These are phyloP conservation scores for Camelina neglecta DNA, from an alignment of 345 rosid genomes.

Conservation along the genomic window DNA sequence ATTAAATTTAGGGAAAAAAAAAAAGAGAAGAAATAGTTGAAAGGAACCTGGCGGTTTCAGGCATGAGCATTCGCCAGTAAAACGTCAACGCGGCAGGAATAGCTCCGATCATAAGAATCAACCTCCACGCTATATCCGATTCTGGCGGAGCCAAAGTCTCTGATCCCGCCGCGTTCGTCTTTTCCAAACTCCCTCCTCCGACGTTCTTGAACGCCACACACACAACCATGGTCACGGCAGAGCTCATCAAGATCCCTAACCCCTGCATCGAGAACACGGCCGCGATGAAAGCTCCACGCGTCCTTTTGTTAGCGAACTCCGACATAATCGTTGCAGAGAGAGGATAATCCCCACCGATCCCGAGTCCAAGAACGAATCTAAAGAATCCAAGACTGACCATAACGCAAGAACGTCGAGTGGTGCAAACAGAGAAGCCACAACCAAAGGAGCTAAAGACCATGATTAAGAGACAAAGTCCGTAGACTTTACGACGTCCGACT, in stretches of 20 bases:
- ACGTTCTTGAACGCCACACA: constrained; percentile 44
- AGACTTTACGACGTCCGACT: constrained; percentile 62
- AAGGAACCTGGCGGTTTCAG: constrained; percentile 81
- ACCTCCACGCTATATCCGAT: constrained; percentile 73
- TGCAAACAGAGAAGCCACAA: constrained; percentile 70
- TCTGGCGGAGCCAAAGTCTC: constrained; percentile 48
- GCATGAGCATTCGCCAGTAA: constrained; percentile 87
- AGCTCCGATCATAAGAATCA: constrained; percentile 76
- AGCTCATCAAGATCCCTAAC: constrained; percentile 65
- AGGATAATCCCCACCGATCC: constrained; percentile 84
- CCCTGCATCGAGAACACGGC: constrained; percentile 86
- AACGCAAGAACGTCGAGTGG: constrained; percentile 55
- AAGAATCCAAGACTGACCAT: constrained; percentile 61
- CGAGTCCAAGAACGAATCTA: constrained; percentile 68
- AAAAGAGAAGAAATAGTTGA: not conserved
- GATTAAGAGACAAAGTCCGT: constrained; percentile 59
- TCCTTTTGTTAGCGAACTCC: constrained; percentile 76
- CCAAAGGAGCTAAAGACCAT: constrained; percentile 68
- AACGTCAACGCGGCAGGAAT: constrained; percentile 79
- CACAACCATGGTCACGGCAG: constrained; percentile 57
- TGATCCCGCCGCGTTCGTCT: not conserved
- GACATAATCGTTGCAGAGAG: constrained; percentile 85
- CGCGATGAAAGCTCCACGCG: constrained; percentile 74
- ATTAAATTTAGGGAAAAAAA: too few relatives aligned
- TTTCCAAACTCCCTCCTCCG: constrained; percentile 17